Evolutionary conservation across 768 basidiomycete species (phyloP), one percentile per base, ranked within the genome.

Genomic region (Naganishia vishniacii): DNA sequence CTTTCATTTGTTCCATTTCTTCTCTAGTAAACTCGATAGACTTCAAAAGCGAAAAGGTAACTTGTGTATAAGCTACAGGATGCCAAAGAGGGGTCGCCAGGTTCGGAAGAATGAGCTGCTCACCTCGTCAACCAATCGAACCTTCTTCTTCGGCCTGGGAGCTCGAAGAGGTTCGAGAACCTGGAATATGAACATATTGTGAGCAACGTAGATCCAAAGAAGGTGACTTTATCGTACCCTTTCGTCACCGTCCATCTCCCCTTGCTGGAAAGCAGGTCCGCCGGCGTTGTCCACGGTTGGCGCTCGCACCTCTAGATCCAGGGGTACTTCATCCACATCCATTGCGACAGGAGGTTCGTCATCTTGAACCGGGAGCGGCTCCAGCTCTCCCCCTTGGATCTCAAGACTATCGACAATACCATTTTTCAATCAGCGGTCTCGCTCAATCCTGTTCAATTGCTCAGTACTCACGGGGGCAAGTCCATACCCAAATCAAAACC

Each of bases 401-500:
- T 37, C 34, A 37, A 37, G 34, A 37, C 34, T 37, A 37, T 37
- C 34, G 8, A n/a, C 34, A 37, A 37, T 15, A 15, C 15, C 7
- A 7, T 15, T 7, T 37, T 7, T 7, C 15, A 15, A 15, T 37
- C 34, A 37, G 34, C 7, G 34, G 7, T 15, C 8, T 37, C 34
- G 8, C 34, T 7, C 34, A 37, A 37, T 15, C 7, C 8, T 7
- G 15, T 7, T 7, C 34, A 37, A n/a, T n/a, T 37, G 15, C n/a
- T 6, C 11, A 37, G n/a, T 18, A 56, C 53, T 56, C 37, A 56
- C 53, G 53, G 53, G n/a, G 53, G 53, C 37, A 56, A 40, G 23
- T 56, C 53, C 15, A 56, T 2, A 15, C 53, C 53, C 7, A 56
- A n/a, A 18, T 56, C 53, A 40, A 56, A 56, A 9, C 53, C 53